These are phyloP conservation scores for Trichoderma asperellum DNA, from an alignment of 2,329 filamentous ascomycete species.

Conservation along the genomic window DNA sequence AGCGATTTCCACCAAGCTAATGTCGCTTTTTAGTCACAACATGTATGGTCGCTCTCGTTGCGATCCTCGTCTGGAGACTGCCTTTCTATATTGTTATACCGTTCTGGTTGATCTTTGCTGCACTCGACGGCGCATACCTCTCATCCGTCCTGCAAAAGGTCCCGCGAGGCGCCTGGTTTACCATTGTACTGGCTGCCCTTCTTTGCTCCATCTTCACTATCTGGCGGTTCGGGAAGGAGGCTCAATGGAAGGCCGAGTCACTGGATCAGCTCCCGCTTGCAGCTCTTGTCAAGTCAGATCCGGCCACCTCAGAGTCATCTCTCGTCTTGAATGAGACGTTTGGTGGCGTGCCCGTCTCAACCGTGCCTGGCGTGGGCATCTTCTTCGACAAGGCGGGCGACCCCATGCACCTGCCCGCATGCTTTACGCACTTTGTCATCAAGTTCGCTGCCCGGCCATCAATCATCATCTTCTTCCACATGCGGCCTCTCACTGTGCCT, in stretches of 20 bases:
- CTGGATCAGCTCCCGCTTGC: constrained; percentile 55
- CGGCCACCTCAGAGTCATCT: constrained; percentile 28
- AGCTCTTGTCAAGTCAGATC: neutral
- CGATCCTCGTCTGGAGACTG: constrained; percentile 72
- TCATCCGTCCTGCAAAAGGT: constrained; percentile 73
- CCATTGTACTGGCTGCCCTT: constrained; percentile 64
- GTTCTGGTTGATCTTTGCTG: constrained; percentile 66
- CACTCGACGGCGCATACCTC: constrained; percentile 70
- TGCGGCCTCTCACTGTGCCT: constrained; percentile 65
- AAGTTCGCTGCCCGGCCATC: constrained; percentile 71
- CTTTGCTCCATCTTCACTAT: constrained; percentile 69
- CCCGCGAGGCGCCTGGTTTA: constrained; percentile 79
- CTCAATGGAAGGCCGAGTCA: constrained; percentile 73
- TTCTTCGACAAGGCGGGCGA: constrained; percentile 79
- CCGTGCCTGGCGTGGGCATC: constrained; percentile 65
- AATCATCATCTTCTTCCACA: constrained; percentile 74
- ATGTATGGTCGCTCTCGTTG: constrained; percentile 71
- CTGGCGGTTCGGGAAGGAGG: constrained; percentile 79
- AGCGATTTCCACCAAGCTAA: neutral
- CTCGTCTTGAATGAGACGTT: constrained; percentile 43
- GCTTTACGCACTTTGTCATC: constrained; percentile 71
- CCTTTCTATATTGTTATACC: constrained; percentile 62
- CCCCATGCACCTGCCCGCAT: constrained; percentile 60
- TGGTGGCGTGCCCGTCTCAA: constrained; percentile 49
- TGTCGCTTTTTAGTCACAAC: constrained; percentile 57